These are phyloP conservation scores for Brassica cretica DNA, from an alignment of 345 rosid genomes.

Conservation along the genomic window DNA sequence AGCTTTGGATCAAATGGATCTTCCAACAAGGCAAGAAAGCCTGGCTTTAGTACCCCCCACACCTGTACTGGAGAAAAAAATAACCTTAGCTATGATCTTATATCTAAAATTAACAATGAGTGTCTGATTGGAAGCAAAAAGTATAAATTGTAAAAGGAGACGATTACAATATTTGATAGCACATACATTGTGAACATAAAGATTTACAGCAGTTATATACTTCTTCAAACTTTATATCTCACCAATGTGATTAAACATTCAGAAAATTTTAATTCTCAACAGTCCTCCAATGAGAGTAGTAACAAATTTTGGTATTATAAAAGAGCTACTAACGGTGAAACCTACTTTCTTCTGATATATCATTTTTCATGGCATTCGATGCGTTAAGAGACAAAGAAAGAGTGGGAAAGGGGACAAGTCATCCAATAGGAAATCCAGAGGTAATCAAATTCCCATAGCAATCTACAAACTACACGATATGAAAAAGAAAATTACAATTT, in stretches of 20 bases:
- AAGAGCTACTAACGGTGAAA: constrained; percentile 5
- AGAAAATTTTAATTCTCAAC: background rate
- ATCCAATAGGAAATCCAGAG: constrained; percentile 12
- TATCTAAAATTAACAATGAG: constrained; percentile 6
- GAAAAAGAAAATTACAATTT: constrained; percentile 25
- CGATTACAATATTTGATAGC: constrained; percentile 1
- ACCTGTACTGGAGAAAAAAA: constrained; percentile 67
- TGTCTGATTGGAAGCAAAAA: constrained; percentile 15
- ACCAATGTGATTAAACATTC: constrained; percentile 2
- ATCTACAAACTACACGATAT: constrained; percentile 7
- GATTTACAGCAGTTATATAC: background rate
- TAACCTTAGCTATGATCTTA: constrained; percentile 33
- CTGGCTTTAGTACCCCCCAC: constrained; percentile 97
- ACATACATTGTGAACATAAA: constrained; percentile 10
- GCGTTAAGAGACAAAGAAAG: background rate
- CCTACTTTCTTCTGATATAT: constrained; percentile 7
- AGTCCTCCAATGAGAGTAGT: constrained; percentile 11
- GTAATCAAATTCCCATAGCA: background rate
- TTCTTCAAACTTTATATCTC: constrained; percentile 10
- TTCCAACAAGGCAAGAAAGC: constrained; percentile 88
- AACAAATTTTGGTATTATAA: background rate
- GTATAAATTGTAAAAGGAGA: constrained; percentile 17
- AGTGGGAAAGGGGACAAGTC: constrained; percentile 1
- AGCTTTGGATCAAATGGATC: constrained; percentile 88
- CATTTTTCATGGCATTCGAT: constrained; percentile 6